Evolutionary conservation across 2,329 filamentous ascomycete species (phyloP).

Genomic region (Diplodia sapinea): DNA sequence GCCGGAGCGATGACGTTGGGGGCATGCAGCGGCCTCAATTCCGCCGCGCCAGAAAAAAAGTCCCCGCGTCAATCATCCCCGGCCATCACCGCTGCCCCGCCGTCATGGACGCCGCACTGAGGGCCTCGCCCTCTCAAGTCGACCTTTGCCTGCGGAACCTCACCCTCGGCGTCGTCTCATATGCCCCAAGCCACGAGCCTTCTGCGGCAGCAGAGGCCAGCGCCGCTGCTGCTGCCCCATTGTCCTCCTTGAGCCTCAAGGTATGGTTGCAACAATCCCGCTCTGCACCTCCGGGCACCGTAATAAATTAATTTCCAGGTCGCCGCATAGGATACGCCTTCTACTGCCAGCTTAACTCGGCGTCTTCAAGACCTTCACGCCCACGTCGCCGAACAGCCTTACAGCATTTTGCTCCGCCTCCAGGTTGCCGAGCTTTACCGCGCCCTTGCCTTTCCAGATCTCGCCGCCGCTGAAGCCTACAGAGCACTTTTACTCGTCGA

Average conservation of each 20-base stretch:
- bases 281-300: neutral
- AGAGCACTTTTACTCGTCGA: conserved; percentile 86
- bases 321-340: neutral
- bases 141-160: conserved; percentile 13
- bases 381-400: conserved; percentile 38
- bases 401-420: conserved; percentile 52
- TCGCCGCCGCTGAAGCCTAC: conserved; percentile 89
- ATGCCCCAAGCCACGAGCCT: neutral
- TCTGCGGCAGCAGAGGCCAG: neutral
- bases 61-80: conserved; percentile 9
- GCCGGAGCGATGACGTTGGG: conserved; percentile 7
- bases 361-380: conserved; percentile 6
- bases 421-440: conserved; percentile 74
- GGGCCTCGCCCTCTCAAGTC: conserved; percentile 3
- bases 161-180: conserved; percentile 3
- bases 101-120: conserved; percentile 16
- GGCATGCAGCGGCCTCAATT: neutral
- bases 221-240: neutral
- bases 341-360: neutral
- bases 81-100: neutral
- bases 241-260: conserved; percentile 16
- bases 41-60: conserved; percentile 7
- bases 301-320: conserved; percentile 29
- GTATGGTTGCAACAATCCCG: conserved; percentile 1
- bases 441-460: conserved; percentile 82